Conservation (phyloP, 805 yeast genomes). For the Monosporozyma yasuniensis region DNA sequence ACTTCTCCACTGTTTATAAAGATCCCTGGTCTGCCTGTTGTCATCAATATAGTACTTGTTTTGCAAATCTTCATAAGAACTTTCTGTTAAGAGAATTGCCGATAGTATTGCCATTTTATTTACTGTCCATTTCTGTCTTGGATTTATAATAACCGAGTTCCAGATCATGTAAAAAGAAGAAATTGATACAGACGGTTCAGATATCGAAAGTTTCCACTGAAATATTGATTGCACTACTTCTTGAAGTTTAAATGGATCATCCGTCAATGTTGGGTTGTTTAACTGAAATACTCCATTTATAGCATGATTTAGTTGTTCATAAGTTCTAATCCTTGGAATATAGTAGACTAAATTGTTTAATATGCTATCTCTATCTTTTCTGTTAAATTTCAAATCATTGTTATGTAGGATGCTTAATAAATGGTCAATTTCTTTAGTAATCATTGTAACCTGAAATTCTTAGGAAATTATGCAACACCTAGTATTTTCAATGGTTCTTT, state of each 20-base stretch:
- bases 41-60: constrained; percentile 17
- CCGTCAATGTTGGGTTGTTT: constrained; percentile 2
- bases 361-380: constrained; percentile 1
- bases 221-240: constrained; percentile 17
- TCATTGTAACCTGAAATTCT: not conserved
- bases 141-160: constrained; percentile 12
- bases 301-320: constrained; percentile 8
- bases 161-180: constrained; percentile 18
- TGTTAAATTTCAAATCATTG: not conserved
- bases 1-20: constrained; percentile 17
- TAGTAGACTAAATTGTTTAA: constrained; percentile 23
- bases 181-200: constrained; percentile 23
- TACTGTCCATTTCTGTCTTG: constrained; percentile 15
- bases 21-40: constrained; percentile 9
- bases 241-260: constrained; percentile 10
- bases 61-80: constrained; percentile 14
- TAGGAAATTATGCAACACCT: not conserved
- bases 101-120: constrained; percentile 16
- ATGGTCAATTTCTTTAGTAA: not conserved
- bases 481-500: not conserved
- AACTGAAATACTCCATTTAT: constrained; percentile 13
- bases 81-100: constrained; percentile 19
- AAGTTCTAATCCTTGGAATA: constrained; percentile 16
- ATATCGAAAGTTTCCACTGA: constrained; percentile 25
- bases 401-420: not conserved